Evolutionary conservation across 2,329 filamentous ascomycete genomes (phyloP), one percentile per base, ranked within the genome.

Genomic region (Cytospora piceae): DNA sequence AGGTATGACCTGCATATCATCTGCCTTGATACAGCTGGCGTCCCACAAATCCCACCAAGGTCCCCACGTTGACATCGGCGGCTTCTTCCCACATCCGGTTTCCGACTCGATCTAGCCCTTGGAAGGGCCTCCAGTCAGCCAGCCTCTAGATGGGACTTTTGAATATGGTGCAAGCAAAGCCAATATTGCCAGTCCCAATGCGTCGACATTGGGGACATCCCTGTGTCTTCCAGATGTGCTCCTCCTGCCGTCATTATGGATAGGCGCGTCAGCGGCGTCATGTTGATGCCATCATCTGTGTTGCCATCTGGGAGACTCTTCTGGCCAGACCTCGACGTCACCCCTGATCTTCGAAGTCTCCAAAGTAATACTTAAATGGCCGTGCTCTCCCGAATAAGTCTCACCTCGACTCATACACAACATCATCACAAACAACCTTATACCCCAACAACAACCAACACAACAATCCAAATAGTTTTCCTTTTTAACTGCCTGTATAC

Each of bases 191-290:
- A 22, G 46, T 49, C 46, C n/a, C 11, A 22, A 8, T 49, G 20
- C n/a, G 46, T 49, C 46, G n/a, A 49, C 2, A 22, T 22, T 22
- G 46, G 22, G 11, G 11, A 49, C 46, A 49, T 14, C 24, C 46
- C 46, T 8, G n/a, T 24, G n/a, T 49, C 9, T 15, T 49, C n/a
- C 27, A 29, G 27, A 29, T 29, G 27, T 29, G 3, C 27, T 29
- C 9, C 11, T 49, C 46, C 20, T 24, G 17, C 46, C 46, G 46
- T 49, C n/a, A 24, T 49, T 12, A 24, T 49, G 9, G 46, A 42
- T 42, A 42, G 46, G 46, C 46, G 46, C 46, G 46, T 49, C 46
- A 49, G 46, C 22, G 46, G 46, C 46, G 46, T 49, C 46, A 49
- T 49, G n/a, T 24, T 24, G 46, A 49, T 49, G 46, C 11, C 46